Evolutionary conservation across 202 grass and related monocot genomes (phyloP).

Genomic region (Setaria italica): DNA sequence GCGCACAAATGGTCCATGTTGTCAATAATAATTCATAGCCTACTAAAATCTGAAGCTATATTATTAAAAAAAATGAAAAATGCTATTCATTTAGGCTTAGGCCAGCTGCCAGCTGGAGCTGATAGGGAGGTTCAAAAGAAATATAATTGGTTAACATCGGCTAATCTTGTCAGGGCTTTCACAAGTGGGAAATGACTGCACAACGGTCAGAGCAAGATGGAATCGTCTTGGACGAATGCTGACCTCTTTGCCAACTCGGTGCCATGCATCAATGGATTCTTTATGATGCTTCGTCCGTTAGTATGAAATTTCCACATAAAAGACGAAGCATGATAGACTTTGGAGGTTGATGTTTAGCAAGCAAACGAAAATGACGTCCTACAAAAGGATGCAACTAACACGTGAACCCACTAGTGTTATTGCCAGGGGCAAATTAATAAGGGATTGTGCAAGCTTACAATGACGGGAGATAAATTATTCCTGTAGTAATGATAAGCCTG

Average conservation of each 20-base stretch:
- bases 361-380: neutral
- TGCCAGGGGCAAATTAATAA: neutral
- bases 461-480: neutral
- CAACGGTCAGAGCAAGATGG: constrained; percentile 23
- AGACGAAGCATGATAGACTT: neutral
- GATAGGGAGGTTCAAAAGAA: neutral
- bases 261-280: neutral
- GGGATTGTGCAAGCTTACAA: neutral
- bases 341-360: neutral
- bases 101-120: neutral
- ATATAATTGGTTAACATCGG: neutral
- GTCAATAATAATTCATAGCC: neutral
- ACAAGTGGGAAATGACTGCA: constrained; percentile 38
- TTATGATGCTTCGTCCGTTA: neutral
- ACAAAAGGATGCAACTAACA: neutral
- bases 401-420: neutral
- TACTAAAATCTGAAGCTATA: neutral
- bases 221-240: constrained; percentile 29
- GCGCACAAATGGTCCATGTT: neutral
- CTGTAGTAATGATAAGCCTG: too few relatives aligned
- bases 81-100: neutral
- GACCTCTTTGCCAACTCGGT: neutral
- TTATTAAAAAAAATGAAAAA: neutral
- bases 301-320: neutral
- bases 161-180: constrained; percentile 15